A percentile compares a stretch with the other conserved stretches of the same genome.
Conservation (phyloP, 2,329 filamentous ascomycete genomes). For the Aschersonia sp. region DNA sequence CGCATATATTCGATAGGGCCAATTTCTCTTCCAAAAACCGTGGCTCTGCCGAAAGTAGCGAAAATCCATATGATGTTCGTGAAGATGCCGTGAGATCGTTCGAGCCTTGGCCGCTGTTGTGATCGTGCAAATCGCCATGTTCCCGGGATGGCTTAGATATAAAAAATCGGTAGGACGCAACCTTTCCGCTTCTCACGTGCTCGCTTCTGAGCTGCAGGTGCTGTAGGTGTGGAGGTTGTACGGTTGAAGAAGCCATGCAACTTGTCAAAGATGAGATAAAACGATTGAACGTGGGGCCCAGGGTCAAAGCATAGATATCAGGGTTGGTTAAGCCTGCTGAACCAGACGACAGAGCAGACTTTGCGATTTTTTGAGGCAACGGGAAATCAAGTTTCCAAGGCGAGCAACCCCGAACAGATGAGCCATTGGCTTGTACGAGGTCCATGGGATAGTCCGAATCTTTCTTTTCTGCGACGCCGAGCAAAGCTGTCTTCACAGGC, state of each 20-base stretch:
- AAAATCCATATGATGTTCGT: constrained; percentile 5
- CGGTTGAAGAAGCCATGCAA: constrained; percentile 14
- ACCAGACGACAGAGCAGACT: constrained; percentile 13
- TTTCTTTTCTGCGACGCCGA: constrained; percentile 8
- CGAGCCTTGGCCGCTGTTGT: not conserved
- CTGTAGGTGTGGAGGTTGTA: constrained; percentile 17
- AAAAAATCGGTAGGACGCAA: constrained; percentile 20
- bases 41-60: not conserved
- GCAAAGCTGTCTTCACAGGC: constrained; percentile 10
- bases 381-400: constrained; percentile 21
- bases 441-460: constrained; percentile 9
- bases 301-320: constrained; percentile 20
- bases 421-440: constrained; percentile 4
- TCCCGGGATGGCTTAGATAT: not conserved
- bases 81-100: constrained; percentile 1
- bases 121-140: not conserved
- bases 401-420: constrained; percentile 9
- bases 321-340: constrained; percentile 19
- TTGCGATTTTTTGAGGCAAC: constrained; percentile 15
- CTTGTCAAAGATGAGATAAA: constrained; percentile 22
- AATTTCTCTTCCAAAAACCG: not conserved
- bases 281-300: constrained; percentile 21
- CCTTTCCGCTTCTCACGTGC: constrained; percentile 20
- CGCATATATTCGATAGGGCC: constrained; percentile 1
- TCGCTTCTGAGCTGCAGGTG: constrained; percentile 21